Percentiles rank a stretch among this genome's conserved stretches.
These are phyloP conservation scores for Alternaria rosae DNA, from an alignment of 2,329 filamentous ascomycete species.

Conservation along the genomic window DNA sequence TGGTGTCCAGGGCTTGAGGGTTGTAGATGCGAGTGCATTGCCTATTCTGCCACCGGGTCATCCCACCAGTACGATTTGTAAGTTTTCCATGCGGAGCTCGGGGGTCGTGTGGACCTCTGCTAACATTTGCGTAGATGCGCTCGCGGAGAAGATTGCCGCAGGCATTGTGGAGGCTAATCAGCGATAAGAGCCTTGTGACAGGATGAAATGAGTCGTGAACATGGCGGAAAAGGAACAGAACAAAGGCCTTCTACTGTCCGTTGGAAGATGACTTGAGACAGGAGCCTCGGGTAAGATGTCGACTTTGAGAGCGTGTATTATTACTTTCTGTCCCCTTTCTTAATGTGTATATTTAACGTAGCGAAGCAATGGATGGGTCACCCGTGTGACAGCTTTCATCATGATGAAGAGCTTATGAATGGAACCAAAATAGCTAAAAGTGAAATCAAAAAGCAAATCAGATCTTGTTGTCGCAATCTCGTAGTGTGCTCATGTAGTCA, in stretches of 20 bases:
- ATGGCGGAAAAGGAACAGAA: neutral
- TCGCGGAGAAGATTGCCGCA: conserved; percentile 2
- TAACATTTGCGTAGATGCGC: neutral
- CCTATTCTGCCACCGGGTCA: neutral
- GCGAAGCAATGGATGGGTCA: neutral
- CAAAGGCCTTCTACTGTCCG: neutral
- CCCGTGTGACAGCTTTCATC: neutral
- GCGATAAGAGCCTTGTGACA: neutral
- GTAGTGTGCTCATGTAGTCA: neutral
- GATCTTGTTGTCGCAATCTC: neutral
- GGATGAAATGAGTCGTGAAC: neutral
- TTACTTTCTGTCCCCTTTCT: neutral
- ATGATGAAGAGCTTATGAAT: neutral
- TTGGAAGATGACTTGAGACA: neutral
- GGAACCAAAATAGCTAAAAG: neutral
- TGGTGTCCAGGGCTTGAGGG: conserved; percentile 16
- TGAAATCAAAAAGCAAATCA: neutral
- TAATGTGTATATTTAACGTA: neutral
- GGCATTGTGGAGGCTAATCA: neutral
- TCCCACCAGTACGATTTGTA: neutral
- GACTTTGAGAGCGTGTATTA: neutral
- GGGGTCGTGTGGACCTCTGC: neutral
- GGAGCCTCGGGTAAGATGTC: neutral
- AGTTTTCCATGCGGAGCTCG: neutral
- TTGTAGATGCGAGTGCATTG: conserved; percentile 6